Evolutionary conservation across 2,329 filamentous ascomycete genomes (phyloP).

Genomic region (Fusarium tuaranense): DNA sequence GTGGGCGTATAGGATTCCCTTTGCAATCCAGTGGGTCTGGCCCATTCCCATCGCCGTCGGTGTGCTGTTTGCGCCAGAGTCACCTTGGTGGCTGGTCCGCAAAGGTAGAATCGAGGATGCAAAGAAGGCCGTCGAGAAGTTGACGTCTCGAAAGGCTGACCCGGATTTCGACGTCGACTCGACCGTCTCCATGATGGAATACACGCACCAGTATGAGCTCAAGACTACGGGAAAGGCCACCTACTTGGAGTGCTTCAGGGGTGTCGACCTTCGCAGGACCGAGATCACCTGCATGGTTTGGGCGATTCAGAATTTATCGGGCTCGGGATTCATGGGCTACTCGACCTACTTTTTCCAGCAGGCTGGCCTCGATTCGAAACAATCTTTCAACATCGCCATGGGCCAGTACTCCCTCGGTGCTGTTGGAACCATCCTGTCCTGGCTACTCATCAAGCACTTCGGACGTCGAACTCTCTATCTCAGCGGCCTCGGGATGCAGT

Average conservation of each 20-base stretch:
- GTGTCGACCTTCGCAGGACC: conserved; percentile 55
- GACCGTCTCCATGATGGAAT: neutral
- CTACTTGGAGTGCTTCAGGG: conserved; percentile 59
- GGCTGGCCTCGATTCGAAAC: too few species aligned
- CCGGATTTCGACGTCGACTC: neutral
- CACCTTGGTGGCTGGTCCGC: conserved; percentile 11
- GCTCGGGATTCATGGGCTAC: too few species aligned
- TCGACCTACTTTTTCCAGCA: too few species aligned
- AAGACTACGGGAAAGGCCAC: conserved; percentile 21
- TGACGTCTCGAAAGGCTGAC: neutral
- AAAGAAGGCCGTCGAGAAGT: neutral
- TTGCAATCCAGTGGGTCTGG: conserved; percentile 1
- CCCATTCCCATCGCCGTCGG: neutral
- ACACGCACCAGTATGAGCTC: neutral
- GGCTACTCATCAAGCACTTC: too few species aligned
- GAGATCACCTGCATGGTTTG: conserved; percentile 53
- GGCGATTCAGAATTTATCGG: conserved; percentile 13
- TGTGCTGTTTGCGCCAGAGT: neutral
- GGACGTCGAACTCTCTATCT: too few species aligned
- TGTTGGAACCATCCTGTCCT: too few species aligned
- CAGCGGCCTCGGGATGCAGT: too few species aligned
- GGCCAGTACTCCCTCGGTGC: too few species aligned
- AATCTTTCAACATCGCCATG: too few species aligned
- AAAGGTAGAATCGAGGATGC: neutral
- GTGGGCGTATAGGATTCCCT: conserved; percentile 9